These are phyloP conservation scores for Chenopodium formosanum DNA, from an alignment of 148 eudicot genomes.

Conservation along the genomic window DNA sequence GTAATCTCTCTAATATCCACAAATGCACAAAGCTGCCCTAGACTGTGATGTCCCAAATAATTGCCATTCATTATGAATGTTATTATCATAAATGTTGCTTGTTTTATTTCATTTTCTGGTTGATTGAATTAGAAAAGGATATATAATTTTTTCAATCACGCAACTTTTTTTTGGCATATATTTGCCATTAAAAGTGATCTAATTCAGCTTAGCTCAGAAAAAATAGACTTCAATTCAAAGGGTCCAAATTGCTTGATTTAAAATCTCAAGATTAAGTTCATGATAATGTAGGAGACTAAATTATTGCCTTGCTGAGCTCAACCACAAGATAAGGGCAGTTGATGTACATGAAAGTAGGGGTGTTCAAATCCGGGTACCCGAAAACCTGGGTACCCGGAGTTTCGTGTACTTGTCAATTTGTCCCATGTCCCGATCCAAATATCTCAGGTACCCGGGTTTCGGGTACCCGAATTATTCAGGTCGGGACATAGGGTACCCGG, in stretches of 20 bases:
- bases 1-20: too few species aligned
- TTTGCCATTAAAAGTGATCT: background rate
- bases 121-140: background rate
- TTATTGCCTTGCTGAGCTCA: background rate
- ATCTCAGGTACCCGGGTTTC: too few species aligned
- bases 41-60: too few species aligned
- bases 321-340: background rate
- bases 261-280: conserved; percentile 1
- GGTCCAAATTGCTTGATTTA: background rate
- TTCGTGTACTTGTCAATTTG: too few species aligned
- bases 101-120: background rate
- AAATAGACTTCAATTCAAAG: background rate
- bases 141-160: background rate
- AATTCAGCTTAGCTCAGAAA: background rate
- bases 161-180: background rate
- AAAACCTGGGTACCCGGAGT: too few species aligned
- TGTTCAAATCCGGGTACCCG: too few species aligned
- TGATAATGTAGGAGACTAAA: background rate
- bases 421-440: too few species aligned
- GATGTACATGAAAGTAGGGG: background rate
- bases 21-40: too few species aligned
- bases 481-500: too few species aligned
- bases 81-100: too few species aligned
- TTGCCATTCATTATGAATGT: background rate
- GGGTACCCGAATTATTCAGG: too few species aligned